A percentile compares a stretch with the other conserved stretches of the same genome.
phyloP scores from a whole-genome alignment of 106 monocot species.

The Dendrobium officinale region DNA sequence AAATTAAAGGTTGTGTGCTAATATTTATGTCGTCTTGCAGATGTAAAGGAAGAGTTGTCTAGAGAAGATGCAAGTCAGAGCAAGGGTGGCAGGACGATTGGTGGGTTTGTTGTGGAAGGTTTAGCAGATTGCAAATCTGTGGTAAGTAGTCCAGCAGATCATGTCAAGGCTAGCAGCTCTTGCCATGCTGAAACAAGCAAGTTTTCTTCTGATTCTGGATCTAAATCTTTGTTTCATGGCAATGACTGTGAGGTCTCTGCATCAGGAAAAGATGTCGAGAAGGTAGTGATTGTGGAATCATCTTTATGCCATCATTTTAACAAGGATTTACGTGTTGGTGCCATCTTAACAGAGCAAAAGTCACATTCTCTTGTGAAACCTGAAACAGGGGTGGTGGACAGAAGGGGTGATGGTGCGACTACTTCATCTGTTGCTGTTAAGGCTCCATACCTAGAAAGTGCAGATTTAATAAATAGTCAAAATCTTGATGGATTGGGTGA shows the following conservation, averaged over 20 bases:
- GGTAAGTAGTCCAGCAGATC: background rate
- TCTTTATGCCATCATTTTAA: background rate
- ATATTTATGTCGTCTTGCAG: slow-evolving; percentile 9
- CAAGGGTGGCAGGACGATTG: slow-evolving; percentile 4
- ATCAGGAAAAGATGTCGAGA: slow-evolving; percentile 15
- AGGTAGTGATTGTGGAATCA: slow-evolving; percentile 6
- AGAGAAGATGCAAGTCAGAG: slow-evolving; percentile 4
- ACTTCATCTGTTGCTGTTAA: slow-evolving; percentile 12
- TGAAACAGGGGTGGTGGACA: background rate
- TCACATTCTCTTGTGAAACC: background rate
- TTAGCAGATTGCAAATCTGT: slow-evolving; percentile 6
- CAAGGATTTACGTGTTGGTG: too few relatives aligned
- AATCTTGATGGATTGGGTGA: slow-evolving; percentile 12
- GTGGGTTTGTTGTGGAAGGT: background rate
- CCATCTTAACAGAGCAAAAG: too few relatives aligned
- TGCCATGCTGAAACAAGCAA: background rate
- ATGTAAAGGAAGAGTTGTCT: slow-evolving; percentile 12
- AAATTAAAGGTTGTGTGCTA: background rate
- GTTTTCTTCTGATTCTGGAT: slow-evolving; percentile 5
- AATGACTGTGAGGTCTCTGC: background rate
- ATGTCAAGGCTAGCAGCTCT: slow-evolving; percentile 14
- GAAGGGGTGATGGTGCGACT: slow-evolving; percentile 8
- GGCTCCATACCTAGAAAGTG: slow-evolving; percentile 6
- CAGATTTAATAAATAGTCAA: slow-evolving; percentile 9
- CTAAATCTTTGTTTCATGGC: slow-evolving; percentile 6